Percentiles rank a stretch among this genome's conserved stretches.
These are phyloP conservation scores for Chalara sp. DNA, from an alignment of 2,329 filamentous ascomycete genomes.

Conservation along the genomic window DNA sequence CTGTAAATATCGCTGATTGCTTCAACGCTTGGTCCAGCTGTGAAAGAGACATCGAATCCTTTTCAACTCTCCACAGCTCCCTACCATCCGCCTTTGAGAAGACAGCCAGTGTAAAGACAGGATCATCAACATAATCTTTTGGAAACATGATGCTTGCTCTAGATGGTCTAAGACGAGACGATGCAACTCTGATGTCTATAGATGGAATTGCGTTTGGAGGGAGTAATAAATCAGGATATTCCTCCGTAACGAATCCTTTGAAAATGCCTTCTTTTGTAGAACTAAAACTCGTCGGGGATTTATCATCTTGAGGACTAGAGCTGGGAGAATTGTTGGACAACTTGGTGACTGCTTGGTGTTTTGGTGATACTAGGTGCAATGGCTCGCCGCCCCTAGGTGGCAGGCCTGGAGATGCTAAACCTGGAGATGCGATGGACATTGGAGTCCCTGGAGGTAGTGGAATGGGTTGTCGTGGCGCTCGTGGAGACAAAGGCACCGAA, in stretches of 20 bases:
- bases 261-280: conserved; percentile 50
- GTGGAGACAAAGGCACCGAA: conserved; percentile 58
- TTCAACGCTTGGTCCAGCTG: conserved; percentile 78
- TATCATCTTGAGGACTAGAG: conserved; percentile 16
- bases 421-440: conserved; percentile 49
- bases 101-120: conserved; percentile 86
- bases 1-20: conserved; percentile 63
- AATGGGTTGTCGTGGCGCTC: conserved; percentile 66
- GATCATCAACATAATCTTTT: conserved; percentile 80
- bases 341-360: conserved; percentile 34
- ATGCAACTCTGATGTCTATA: conserved; percentile 80
- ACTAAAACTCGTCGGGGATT: conserved; percentile 27
- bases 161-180: conserved; percentile 90
- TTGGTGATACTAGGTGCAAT: conserved; percentile 32
- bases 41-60: conserved; percentile 75
- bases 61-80: conserved; percentile 92
- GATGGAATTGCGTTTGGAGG: conserved; percentile 84
- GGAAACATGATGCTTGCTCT: conserved; percentile 76
- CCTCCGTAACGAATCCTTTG: conserved; percentile 73
- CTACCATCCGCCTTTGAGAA: conserved; percentile 67
- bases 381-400: conserved; percentile 22
- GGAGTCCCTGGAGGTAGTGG: conserved; percentile 66
- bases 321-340: conserved; percentile 21
- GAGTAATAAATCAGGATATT: conserved; percentile 79
- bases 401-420: conserved; percentile 12